Evolutionary conservation across 1,139 yeast genomes (phyloP), one percentile per base, ranked within the genome.

Genomic region (Blastobotrys proliferans): DNA sequence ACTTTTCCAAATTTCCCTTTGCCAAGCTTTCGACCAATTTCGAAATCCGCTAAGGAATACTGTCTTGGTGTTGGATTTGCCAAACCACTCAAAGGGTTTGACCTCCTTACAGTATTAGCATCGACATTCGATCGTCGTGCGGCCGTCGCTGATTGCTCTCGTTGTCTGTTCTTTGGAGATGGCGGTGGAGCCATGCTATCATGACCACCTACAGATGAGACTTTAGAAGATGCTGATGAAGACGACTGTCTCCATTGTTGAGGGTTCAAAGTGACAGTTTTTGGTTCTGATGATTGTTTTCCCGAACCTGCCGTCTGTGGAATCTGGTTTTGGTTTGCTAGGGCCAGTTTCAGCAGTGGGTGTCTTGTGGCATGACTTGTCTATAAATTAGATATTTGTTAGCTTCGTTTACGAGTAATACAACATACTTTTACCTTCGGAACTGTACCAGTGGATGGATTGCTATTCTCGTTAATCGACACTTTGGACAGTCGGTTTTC

Each of bases 1-100:
- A 92, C 98, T 53, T 79, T 80, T 2, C 98, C 98, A 55, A 90
- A 79, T 62, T 88, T 88, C 2, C 98, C 98, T 59, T 86, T 87
- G 0, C 98, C 98, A 29, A 92, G 72, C 46, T 84, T 81, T 44
- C 83, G 76, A 10, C 98, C 98, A 35, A 92, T 74, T 54, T 88
- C 96, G 66, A 87, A 92, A 58, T 86, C 94, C 24, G 72, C 66
- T 21, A 81, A 60, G 1, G 67, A 50, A 43, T 61, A 65, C 30
- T 58, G 53, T 14, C 62, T 50, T 29, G 47, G 47, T 5, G 43
- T 35, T 9, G 50, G 43, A 8, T 46, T 43, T 18, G 52, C 44
- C 24, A 57, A 51, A 9, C 62, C 64, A 1, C 52, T 50, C 13
- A 59, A 47, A 3, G 60, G 58, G 43, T 56, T 54, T 4, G 62